These are phyloP conservation scores for Pelargonium hybrid DNA, from an alignment of 441 rosid genomes.

Conservation along the genomic window DNA sequence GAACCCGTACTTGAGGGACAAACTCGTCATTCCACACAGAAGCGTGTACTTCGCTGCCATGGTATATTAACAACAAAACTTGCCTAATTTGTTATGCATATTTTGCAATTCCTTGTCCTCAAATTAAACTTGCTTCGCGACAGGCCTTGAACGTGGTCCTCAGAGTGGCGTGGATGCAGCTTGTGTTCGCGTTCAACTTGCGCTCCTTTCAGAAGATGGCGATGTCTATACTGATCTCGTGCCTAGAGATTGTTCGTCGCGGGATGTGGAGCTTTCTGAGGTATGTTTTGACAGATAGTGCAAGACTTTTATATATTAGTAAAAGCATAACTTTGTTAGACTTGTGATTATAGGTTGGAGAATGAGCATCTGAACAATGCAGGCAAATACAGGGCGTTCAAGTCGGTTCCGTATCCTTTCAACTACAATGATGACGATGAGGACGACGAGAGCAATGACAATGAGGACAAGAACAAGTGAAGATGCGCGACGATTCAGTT, in stretches of 20 bases:
- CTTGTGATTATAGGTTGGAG: constrained; percentile 48
- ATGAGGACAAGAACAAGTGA: background rate
- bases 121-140: background rate
- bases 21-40: constrained; percentile 45
- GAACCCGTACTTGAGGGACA: constrained; percentile 74
- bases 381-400: constrained; percentile 73
- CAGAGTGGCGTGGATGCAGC: constrained; percentile 80
- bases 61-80: constrained; percentile 25
- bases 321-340: background rate
- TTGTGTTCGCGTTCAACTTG: constrained; percentile 46
- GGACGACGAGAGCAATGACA: background rate
- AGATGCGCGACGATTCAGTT: no score
- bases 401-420: constrained; percentile 71
- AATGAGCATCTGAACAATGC: constrained; percentile 87
- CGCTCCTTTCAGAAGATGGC: constrained; percentile 51
- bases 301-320: no score
- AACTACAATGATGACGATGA: constrained; percentile 28
- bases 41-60: constrained; percentile 57
- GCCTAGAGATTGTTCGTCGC: constrained; percentile 71
- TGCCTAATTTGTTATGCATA: no score
- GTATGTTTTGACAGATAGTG: constrained; percentile 21
- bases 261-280: constrained; percentile 92
- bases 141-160: constrained; percentile 57
- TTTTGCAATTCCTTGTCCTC: background rate
- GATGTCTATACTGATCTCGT: constrained; percentile 39